These are phyloP conservation scores for Dalbergia cochinchinensis DNA, from an alignment of 306 rosid genomes.

Conservation along the genomic window DNA sequence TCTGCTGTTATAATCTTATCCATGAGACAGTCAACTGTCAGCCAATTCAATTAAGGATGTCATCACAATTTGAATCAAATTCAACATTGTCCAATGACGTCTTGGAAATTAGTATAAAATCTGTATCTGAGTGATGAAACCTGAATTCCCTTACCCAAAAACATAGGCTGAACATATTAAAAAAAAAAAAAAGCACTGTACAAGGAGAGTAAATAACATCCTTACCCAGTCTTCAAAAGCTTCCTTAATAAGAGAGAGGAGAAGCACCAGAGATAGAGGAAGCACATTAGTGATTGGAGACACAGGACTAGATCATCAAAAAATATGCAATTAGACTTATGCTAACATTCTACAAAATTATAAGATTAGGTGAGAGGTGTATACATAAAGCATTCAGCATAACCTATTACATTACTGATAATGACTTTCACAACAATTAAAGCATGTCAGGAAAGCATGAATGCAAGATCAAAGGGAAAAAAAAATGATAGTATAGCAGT, in stretches of 20 bases:
- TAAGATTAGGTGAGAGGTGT: slow-evolving; percentile 1
- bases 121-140: slow-evolving; percentile 17
- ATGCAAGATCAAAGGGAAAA: slow-evolving; percentile 23
- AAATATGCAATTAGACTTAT: slow-evolving; percentile 47
- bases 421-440: slow-evolving; percentile 10
- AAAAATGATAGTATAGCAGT: slow-evolving; percentile 20
- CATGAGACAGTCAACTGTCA: background rate
- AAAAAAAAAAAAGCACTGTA: slow-evolving; percentile 33
- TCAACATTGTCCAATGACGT: slow-evolving; percentile 26
- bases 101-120: slow-evolving; percentile 26
- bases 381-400: slow-evolving; percentile 31
- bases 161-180: background rate
- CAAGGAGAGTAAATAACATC: slow-evolving; percentile 39
- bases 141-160: background rate
- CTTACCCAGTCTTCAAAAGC: slow-evolving; percentile 99
- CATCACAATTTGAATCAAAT: slow-evolving; percentile 35
- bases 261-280: slow-evolving; percentile 89
- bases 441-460: background rate
- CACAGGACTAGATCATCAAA: slow-evolving; percentile 85
- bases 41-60: slow-evolving; percentile 25
- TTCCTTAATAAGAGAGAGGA: slow-evolving; percentile 88
- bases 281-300: slow-evolving; percentile 94
- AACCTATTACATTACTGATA: slow-evolving; percentile 25
- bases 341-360: slow-evolving; percentile 2
- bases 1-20: slow-evolving; percentile 27